Evolutionary conservation across 495 filamentous ascomycete genomes (phyloP), one percentile per base, ranked within the genome.

Genomic region (Aspergillus heteromorphus): DNA sequence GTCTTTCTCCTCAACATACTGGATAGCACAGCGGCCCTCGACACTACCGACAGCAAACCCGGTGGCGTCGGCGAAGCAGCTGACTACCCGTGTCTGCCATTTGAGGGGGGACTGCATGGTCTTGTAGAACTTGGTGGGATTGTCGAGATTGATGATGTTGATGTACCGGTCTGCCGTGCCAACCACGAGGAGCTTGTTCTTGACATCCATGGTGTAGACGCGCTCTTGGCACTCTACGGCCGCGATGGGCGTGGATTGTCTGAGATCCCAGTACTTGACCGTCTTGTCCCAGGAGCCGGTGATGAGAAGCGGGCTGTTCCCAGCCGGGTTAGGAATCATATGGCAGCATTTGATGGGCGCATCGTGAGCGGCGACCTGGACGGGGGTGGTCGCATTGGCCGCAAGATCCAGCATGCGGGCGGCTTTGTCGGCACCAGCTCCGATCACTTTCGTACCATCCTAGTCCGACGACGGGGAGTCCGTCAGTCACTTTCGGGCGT

Each of bases 211-310:
- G 27, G 83, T 81, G 75, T 95, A 97, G 42, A 96, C 79, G 47
- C 91, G 84, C 59, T 97, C 90, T 55, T 86, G 85, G 56, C 85
- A 85, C 18, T 81, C 71, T 3, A 96, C 59, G 7, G 73, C 73
- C 6, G 79, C 87, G 45, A 87, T 82, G 10, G 89, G 81, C 11
- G 68, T 76, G 31, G 74, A 69, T 56, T 81, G 76, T 16, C 91
- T 85, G 45, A 96, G 68, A 67, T 97, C 92, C 92, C 92, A 97
- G 73, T 92, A 95, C 68, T 93, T 96, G 69, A 97, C 74, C 1
- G 85, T 93, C 76, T 93, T 95, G 73, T 97, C 92, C 92, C 92
- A 97, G 2, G 87, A 91, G 31, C 92, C 92, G 1, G 92, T 93
- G 20, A 92, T 84, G 27, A 96, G 77, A 66, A 93, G 58, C 75